These are phyloP conservation scores for Discostella stelligera DNA, from an alignment of 352 stramenopile species.

Conservation along the genomic window DNA sequence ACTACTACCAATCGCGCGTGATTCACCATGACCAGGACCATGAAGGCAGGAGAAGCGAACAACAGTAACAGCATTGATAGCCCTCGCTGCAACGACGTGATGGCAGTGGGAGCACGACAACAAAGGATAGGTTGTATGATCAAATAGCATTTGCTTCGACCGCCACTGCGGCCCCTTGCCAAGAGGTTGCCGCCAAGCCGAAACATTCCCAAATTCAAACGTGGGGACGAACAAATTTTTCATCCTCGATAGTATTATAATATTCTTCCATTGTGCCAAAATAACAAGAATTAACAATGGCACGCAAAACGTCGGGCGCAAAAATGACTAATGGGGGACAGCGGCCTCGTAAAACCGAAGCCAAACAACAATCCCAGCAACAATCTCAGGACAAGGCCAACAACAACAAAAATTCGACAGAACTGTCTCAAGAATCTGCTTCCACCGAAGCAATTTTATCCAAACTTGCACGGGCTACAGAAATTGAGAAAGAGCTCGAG, in stretches of 20 bases:
- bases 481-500: slow-evolving; percentile 3
- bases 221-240: too few species aligned
- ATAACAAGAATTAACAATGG: not conserved
- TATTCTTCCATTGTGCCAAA: too few species aligned
- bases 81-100: not conserved
- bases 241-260: too few species aligned
- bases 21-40: not conserved
- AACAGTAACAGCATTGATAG: not conserved
- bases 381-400: not conserved
- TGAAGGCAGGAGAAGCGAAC: not conserved
- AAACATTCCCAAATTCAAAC: too few species aligned
- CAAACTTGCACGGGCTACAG: not conserved
- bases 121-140: not conserved
- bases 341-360: too few species aligned
- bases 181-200: not conserved
- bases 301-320: not conserved
- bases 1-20: too few species aligned
- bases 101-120: not conserved
- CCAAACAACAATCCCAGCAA: not conserved
- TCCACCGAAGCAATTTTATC: not conserved
- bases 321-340: not conserved
- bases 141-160: not conserved
- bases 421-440: not conserved
- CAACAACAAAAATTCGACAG: not conserved
- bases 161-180: too few species aligned